Base-by-base conservation (phyloP, 139 green algal genomes). In the Auxenochlorella pyrenoidosa region DNA sequence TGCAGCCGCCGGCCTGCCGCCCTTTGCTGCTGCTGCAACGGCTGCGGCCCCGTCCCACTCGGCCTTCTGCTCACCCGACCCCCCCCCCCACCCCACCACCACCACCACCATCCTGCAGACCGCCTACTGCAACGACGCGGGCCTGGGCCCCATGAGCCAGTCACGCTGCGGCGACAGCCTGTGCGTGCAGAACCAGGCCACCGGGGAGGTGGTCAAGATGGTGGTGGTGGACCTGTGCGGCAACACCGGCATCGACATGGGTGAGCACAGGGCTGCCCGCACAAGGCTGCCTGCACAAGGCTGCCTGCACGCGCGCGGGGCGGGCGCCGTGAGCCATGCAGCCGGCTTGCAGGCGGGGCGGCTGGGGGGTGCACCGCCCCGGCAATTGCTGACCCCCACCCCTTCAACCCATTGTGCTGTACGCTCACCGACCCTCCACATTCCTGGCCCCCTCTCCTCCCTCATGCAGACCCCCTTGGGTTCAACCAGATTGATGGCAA, bases 141-240 rank as follows among this genome's bases (percentile, higher is more conserved):
- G 72, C 5, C 71, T 87, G 47, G 83, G 83, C 36, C 83, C 83
- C 70, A 87, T 87, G 83, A 75, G 19, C 36, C 44, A 51, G 41
- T 60, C 75, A 36, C 83, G 77, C 73, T 88, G 84, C 73, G 84
- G 84, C 4, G 18, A 65, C 38, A 60, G 58, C 73, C 41, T 88
- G 54, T 40, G 41, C 32, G 84, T 83, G 34, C 68, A 75, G 58
- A 88, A 83, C 59, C 59, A 41, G 10, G 54, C 40, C 40, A 84
- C 84, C 30, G 84, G 75, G 21, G 26, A 88, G 73, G 70, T 32
- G 0, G 75, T 88, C 16, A n/a, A 44, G 10, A 43, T 76, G 40
- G 26, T 40, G 2, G 84, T 88, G 5, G 75, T 88, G 36, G 84
- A 88, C 84, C 65, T 84, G 40, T 88, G 84, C 59, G 75, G 73